Conservation (phyloP, 2,329 filamentous ascomycete genomes). For the Exophiala sideris region DNA sequence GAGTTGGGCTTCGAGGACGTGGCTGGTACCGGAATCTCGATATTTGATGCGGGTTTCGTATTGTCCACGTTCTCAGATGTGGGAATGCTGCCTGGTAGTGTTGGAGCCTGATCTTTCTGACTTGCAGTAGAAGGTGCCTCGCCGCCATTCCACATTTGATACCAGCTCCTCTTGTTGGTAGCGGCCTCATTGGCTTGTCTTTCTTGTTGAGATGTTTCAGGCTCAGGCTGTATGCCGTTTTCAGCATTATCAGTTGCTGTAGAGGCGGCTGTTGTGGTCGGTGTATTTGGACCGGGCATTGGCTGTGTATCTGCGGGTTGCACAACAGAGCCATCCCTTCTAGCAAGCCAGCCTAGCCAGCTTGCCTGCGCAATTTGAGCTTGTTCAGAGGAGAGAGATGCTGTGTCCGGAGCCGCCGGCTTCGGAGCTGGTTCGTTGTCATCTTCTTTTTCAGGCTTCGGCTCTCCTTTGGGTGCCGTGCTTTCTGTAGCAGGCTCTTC, state of each 20-base stretch:
- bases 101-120: neutral
- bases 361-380: slow-evolving; percentile 20
- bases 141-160: slow-evolving; percentile 42
- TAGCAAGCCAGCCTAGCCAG: slow-evolving; percentile 42
- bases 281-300: neutral
- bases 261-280: neutral
- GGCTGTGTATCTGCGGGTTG: neutral
- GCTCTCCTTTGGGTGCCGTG: neutral
- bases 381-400: slow-evolving; percentile 2
- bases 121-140: slow-evolving; percentile 5
- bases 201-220: slow-evolving; percentile 24
- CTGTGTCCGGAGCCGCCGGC: neutral
- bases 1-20: slow-evolving; percentile 23
- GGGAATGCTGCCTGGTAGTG: neutral
- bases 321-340: slow-evolving; percentile 19
- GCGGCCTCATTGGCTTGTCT: slow-evolving; percentile 7
- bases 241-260: slow-evolving; percentile 4
- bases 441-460: slow-evolving; percentile 10
- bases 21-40: slow-evolving; percentile 15
- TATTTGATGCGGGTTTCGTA: slow-evolving; percentile 12
- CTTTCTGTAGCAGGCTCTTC: neutral
- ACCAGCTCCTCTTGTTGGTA: slow-evolving; percentile 41
- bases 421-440: neutral
- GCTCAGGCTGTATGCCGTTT: slow-evolving; percentile 11
- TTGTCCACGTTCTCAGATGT: neutral